phyloP scores from a whole-genome alignment of 108 stramenopile genomes.

The Tribonema minus region DNA sequence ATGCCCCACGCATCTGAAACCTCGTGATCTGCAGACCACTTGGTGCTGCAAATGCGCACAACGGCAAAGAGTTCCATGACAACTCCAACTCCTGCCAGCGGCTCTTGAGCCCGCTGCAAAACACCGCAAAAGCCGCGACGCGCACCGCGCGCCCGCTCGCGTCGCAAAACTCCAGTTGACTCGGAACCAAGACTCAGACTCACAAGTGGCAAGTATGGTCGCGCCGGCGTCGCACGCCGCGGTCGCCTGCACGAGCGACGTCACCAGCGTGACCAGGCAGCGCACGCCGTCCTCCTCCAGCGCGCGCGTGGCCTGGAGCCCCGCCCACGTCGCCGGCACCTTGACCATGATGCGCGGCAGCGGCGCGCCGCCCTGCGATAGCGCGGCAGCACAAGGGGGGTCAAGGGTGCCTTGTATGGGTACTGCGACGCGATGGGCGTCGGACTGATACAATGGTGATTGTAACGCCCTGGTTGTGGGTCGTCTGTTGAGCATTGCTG shows the following conservation, averaged over 20 bases:
- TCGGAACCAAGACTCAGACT: neutral
- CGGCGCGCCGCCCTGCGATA: neutral
- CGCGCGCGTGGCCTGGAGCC: constrained; percentile 1
- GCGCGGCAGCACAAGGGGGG: neutral
- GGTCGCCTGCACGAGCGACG: neutral
- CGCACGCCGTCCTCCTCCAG: constrained; percentile 5
- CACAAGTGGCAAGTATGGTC: constrained; percentile 9
- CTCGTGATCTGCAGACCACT: too few species aligned
- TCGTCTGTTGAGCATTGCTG: too few species aligned
- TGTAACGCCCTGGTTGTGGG: too few species aligned
- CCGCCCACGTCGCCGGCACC: constrained; percentile 15
- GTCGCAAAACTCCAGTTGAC: too few species aligned
- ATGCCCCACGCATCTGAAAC: too few species aligned
- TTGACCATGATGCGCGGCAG: constrained; percentile 3
- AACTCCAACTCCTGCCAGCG: too few species aligned
- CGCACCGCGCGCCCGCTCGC: too few species aligned
- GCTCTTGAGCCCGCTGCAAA: too few species aligned
- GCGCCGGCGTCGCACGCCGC: constrained; percentile 14
- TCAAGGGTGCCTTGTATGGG: neutral
- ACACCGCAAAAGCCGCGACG: too few species aligned
- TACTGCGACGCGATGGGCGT: neutral
- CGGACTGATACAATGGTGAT: neutral
- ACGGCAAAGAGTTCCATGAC: too few species aligned
- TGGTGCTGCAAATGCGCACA: too few species aligned
- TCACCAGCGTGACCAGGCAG: constrained; percentile 23